Base-by-base conservation (phyloP, 129 eudicot genomes). In the Heracleum sosnowskyi region DNA sequence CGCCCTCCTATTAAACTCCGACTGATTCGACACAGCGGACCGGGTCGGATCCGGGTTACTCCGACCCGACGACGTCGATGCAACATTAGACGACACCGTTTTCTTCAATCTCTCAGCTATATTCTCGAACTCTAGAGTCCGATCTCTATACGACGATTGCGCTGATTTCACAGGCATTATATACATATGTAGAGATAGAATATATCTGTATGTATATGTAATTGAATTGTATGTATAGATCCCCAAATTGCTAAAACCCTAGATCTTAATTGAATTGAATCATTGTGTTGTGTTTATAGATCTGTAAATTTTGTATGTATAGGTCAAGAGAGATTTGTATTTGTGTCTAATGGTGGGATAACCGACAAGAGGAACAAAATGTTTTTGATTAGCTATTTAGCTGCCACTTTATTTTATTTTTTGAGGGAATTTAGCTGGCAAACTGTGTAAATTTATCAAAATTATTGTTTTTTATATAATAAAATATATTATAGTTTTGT, bases 1-100 rank as follows among this genome's bases (percentile, higher is more conserved):
- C n/a, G 98, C 98, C 68, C 93, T 73, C 57, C 85, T 77, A 53
- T 89, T 89, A 74, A 93, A 93, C 81, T 93, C 96, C 79, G 98
- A 88, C 62, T 88, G 96, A 62, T 82, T 81, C 20, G 93, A 82
- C 70, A 84, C 84, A 62, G 83, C 87, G 8, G 98, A 86, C 81
- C 96, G 82, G 31, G 88, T 45, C 35, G 83, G 84, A 82, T 77
- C 86, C 29, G 66, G 62, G 73, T 77, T 63, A 4, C 81, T 73
- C 33, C 85, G 78, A 44, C 63, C 75, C 76, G 77, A 42, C 13
- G 77, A 74, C 5, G 85, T 79, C 75, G 83, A 1, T 4, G 68
- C 64, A 42, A 77, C 76, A 16, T 42, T 24, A 41, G 88, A 39
- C 2, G 90, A 24, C 36, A 49, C 34, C 29, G 95, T 69, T 72